Percentiles rank a stretch among this genome's conserved stretches.
Conservation (phyloP, 148 eudicot species). For the Cornus florida region DNA sequence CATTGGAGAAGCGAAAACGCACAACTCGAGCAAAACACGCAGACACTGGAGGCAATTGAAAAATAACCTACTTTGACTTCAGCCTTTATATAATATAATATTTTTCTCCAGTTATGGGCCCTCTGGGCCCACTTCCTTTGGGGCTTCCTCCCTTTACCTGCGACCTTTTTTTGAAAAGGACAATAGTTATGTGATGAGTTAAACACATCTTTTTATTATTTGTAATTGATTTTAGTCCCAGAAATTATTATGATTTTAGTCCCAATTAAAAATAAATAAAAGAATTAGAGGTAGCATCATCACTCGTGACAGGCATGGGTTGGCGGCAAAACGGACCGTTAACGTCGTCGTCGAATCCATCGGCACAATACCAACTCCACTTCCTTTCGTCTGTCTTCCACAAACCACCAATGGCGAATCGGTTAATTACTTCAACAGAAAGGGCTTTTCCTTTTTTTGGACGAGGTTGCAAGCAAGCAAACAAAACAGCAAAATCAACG, state of each 20-base stretch:
- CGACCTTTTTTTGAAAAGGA: too few relatives aligned
- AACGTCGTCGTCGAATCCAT: background rate
- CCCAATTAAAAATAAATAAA: too few relatives aligned
- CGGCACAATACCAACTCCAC: background rate
- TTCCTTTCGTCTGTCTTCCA: background rate
- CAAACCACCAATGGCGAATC: constrained; percentile 24
- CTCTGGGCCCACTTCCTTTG: too few relatives aligned
- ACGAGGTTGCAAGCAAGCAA: background rate
- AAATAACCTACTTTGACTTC: background rate
- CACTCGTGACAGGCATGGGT: too few relatives aligned
- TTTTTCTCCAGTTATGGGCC: too few relatives aligned
- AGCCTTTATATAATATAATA: too few relatives aligned
- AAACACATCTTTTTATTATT: too few relatives aligned
- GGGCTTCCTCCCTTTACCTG: too few relatives aligned
- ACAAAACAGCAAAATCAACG: constrained; percentile 6
- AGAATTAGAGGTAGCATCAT: too few relatives aligned
- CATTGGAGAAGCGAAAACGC: constrained; percentile 8
- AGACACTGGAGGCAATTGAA: background rate
- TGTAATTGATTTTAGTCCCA: too few relatives aligned
- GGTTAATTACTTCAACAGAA: constrained; percentile 7
- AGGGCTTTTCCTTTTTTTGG: background rate
- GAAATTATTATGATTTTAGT: too few relatives aligned
- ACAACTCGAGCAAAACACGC: background rate
- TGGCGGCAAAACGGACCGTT: background rate
- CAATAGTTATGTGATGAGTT: too few relatives aligned